Percentiles rank a stretch among this genome's conserved stretches.
These are phyloP conservation scores for Fraxinus greggii DNA, from an alignment of 305 asterid genomes.

Conservation along the genomic window DNA sequence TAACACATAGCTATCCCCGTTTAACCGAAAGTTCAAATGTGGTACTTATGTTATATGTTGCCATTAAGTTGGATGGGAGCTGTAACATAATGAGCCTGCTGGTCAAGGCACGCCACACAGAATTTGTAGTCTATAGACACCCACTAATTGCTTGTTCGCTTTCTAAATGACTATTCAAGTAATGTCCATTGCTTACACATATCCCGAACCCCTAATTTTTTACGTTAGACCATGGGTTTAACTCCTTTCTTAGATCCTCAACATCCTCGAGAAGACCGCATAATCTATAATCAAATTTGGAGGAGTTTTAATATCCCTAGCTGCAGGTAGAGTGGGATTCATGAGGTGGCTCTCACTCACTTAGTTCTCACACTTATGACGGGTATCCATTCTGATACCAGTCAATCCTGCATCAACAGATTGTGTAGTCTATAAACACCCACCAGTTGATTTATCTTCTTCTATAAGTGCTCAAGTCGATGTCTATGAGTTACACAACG, in stretches of 20 bases:
- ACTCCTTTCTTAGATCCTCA: background rate
- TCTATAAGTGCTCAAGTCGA: background rate
- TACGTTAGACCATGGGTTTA: background rate
- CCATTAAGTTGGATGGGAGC: background rate
- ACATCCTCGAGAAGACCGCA: background rate
- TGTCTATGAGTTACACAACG: background rate
- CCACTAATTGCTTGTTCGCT: background rate
- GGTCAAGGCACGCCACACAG: background rate
- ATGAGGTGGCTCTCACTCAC: background rate
- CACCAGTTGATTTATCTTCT: background rate
- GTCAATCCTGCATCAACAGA: background rate
- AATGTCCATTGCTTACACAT: background rate
- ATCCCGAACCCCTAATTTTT: background rate
- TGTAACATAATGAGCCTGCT: background rate
- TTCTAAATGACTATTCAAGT: background rate
- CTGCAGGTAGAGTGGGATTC: background rate
- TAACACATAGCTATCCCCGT: background rate
- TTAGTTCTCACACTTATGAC: background rate
- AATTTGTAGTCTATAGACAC: background rate
- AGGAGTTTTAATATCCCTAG: background rate
- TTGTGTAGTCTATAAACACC: background rate
- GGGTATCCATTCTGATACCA: background rate
- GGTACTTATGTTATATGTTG: background rate
- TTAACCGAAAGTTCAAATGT: background rate
- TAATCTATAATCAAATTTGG: background rate